These are phyloP conservation scores for Podaxis sp. DNA, from an alignment of 768 basidiomycete species.

Conservation along the genomic window DNA sequence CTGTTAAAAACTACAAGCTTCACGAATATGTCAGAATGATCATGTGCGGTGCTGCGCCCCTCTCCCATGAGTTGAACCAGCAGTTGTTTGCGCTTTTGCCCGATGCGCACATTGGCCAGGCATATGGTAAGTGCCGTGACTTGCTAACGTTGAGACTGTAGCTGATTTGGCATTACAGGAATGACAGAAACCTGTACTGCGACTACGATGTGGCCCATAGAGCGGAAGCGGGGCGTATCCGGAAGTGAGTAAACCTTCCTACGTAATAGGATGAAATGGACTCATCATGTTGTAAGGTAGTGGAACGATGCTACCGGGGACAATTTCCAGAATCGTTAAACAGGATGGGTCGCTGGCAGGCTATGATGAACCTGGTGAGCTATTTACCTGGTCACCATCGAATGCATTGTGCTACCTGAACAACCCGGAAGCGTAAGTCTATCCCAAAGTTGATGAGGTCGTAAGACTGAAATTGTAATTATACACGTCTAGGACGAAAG, in stretches of 20 bases:
- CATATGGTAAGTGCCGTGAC: slow-evolving; percentile 43
- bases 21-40: slow-evolving; percentile 41
- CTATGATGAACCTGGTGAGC: slow-evolving; percentile 60
- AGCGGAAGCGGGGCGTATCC: slow-evolving; percentile 46
- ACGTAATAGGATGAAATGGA: not conserved
- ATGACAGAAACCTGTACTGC: slow-evolving; percentile 67
- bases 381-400: slow-evolving; percentile 54
- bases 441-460: not conserved
- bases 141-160: not conserved
- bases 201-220: slow-evolving; percentile 47
- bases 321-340: slow-evolving; percentile 53
- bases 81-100: slow-evolving; percentile 52
- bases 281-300: slow-evolving; percentile 32
- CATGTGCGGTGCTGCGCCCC: slow-evolving; percentile 60
- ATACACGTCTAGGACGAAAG: slow-evolving; percentile 50
- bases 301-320: slow-evolving; percentile 58
- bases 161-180: slow-evolving; percentile 35
- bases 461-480: not conserved
- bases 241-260: slow-evolving; percentile 39
- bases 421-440: slow-evolving; percentile 60
- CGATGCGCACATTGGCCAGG: slow-evolving; percentile 55
- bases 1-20: slow-evolving; percentile 49
- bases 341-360: slow-evolving; percentile 54
- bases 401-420: slow-evolving; percentile 57
- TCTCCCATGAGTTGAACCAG: slow-evolving; percentile 52